These are phyloP conservation scores for Inga oerstediana DNA, from an alignment of 306 rosid genomes.

Conservation along the genomic window DNA sequence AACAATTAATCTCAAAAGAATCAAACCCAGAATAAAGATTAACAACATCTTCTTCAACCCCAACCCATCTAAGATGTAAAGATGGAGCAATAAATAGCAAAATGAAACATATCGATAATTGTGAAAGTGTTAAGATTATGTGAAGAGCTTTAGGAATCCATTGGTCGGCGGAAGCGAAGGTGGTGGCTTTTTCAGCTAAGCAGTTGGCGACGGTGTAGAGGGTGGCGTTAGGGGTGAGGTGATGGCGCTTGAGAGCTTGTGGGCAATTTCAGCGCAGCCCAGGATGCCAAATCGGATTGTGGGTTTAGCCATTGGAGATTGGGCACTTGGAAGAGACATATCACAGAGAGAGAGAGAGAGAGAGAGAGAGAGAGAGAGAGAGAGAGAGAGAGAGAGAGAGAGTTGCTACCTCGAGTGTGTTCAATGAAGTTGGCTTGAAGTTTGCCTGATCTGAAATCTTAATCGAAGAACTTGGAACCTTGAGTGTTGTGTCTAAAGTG, in stretches of 20 bases:
- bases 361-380: background rate
- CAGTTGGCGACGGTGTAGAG: conserved; percentile 79
- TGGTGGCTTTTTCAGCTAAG: conserved; percentile 62
- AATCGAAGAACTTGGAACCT: no score
- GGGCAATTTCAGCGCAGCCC: conserved; percentile 85
- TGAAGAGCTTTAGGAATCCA: conserved; percentile 38
- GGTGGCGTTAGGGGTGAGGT: conserved; percentile 60
- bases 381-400: background rate
- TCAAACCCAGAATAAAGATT: no score
- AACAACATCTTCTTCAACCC: no score
- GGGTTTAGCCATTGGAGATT: conserved; percentile 32
- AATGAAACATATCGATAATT: no score
- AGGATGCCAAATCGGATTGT: conserved; percentile 69
- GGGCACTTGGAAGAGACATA: background rate
- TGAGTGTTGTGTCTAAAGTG: no score
- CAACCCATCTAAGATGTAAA: no score
- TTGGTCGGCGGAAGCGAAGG: conserved; percentile 66
- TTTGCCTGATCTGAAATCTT: no score
- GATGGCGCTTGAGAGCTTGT: conserved; percentile 77
- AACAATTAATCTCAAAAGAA: no score
- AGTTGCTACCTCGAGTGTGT: no score
- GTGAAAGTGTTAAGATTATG: no score
- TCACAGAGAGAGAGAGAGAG: background rate
- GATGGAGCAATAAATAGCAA: no score
- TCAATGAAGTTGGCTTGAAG: no score